Percentiles rank a stretch among this genome's conserved stretches.
Evolutionary conservation across 2,329 filamentous ascomycete genomes (phyloP).

Genomic region (Neopestalotiopsis rosae): DNA sequence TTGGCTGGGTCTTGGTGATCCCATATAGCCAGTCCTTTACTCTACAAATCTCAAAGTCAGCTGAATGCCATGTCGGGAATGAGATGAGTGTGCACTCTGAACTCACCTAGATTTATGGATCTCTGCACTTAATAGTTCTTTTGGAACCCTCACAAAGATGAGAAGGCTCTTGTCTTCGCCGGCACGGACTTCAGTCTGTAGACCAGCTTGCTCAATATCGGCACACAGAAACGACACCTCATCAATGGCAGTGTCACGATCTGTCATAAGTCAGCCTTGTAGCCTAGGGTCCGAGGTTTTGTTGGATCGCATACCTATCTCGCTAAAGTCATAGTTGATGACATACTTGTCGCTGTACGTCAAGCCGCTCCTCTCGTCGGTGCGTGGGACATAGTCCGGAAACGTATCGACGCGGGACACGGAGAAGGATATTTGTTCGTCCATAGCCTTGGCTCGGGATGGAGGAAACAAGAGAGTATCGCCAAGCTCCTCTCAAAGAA

Average conservation of each 20-base stretch:
- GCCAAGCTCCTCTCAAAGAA: background rate
- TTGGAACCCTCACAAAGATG: slow-evolving; percentile 69
- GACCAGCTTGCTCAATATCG: slow-evolving; percentile 65
- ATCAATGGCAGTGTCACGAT: slow-evolving; percentile 54
- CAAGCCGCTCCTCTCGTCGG: background rate
- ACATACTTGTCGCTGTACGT: slow-evolving; percentile 56
- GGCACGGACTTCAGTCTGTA: slow-evolving; percentile 74
- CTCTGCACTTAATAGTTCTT: slow-evolving; percentile 66
- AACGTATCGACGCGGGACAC: slow-evolving; percentile 12
- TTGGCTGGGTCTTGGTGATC: slow-evolving; percentile 68
- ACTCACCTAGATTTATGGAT: slow-evolving; percentile 71
- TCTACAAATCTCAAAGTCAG: slow-evolving; percentile 41
- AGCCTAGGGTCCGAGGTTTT: too few relatives aligned
- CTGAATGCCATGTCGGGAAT: background rate
- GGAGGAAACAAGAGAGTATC: background rate
- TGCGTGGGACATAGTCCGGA: slow-evolving; percentile 2
- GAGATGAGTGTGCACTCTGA: background rate
- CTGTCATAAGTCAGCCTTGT: slow-evolving; percentile 38
- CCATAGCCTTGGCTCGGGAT: background rate
- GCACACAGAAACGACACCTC: slow-evolving; percentile 64
- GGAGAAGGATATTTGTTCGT: slow-evolving; percentile 6
- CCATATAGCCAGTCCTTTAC: slow-evolving; percentile 79
- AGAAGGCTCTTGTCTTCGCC: slow-evolving; percentile 71
- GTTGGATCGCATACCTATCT: slow-evolving; percentile 49
- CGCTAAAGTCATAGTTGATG: slow-evolving; percentile 62